phyloP scores from a whole-genome alignment of 345 rosid species.

The Linum usitatissimum region DNA sequence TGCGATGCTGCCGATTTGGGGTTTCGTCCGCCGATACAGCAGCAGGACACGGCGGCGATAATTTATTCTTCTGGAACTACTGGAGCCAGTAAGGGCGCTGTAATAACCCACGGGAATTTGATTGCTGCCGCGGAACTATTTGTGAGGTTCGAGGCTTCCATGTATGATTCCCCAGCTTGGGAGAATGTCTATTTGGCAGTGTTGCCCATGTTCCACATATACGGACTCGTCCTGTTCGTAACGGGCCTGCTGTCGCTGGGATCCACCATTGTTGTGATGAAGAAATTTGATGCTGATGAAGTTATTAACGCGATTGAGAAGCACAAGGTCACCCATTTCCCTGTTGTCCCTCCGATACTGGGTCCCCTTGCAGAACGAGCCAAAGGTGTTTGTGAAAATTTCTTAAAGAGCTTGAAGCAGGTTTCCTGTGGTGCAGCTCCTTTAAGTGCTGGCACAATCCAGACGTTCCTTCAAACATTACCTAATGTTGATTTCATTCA shows the following conservation, averaged over 20 bases:
- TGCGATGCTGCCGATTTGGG: constrained; percentile 14
- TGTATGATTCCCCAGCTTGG: constrained; percentile 34
- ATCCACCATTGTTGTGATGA: constrained; percentile 58
- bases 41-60: constrained; percentile 68
- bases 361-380: constrained; percentile 35
- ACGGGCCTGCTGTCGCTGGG: constrained; percentile 59
- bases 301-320: constrained; percentile 34
- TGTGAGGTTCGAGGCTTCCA: constrained; percentile 69
- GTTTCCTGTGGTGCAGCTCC: constrained; percentile 88
- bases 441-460: constrained; percentile 32
- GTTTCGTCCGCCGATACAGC: constrained; percentile 37
- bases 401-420: constrained; percentile 61
- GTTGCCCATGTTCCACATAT: constrained; percentile 71
- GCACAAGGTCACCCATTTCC: constrained; percentile 60
- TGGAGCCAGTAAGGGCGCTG: constrained; percentile 66
- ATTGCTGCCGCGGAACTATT: constrained; percentile 64
- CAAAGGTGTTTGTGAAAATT: constrained; percentile 21
- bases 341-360: constrained; percentile 70
- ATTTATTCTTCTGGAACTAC: constrained; percentile 83
- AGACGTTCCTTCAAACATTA: constrained; percentile 39
- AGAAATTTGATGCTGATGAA: constrained; percentile 41
- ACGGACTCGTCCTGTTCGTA: constrained; percentile 56
- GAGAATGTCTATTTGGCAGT: constrained; percentile 55
- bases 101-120: constrained; percentile 58
- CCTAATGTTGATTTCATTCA: constrained; percentile 73